Evolutionary conservation across 768 basidiomycete species (phyloP), one percentile per base, ranked within the genome.

Genomic region (Termitomyces sp.): DNA sequence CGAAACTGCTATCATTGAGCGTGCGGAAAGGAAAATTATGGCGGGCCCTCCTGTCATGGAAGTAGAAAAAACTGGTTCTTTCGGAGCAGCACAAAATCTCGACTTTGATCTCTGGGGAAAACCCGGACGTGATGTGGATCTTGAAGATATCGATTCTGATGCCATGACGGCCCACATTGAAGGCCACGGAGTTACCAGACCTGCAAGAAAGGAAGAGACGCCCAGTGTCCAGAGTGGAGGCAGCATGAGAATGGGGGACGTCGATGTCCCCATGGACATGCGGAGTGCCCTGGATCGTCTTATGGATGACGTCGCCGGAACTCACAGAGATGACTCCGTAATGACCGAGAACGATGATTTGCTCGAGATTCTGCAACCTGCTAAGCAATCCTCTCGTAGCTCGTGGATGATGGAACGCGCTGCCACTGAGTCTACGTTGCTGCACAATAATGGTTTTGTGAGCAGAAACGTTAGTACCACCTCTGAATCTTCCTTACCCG

Each of bases 211-310:
- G 18, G 52, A 55, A 50, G 47, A 60, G 50, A 58, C 60, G 9
- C 60, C 62, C 43, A 71, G 70, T 56, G 54, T 71, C 22, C 66
- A 67, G 33, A 70, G 65, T 52, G 63, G 65, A 45, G 59, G 57
- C 40, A 70, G 68, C 53, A 67, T 63, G 66, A 73, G 62, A 63
- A 76, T 72, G 64, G 79, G 77, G 7, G 76, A 79, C 46, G 76
- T 83, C 28, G 79, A 84, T 62, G 83, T 86, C 28, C 30, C 30
- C 30, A 30, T 30, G 30, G 79, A 88, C 48, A 87, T 88, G 81
- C 82, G 83, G 59, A 86, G 84, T 59, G 88, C 87, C 6, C 75
- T 90, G 32, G 87, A 90, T 65, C 73, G 85, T 45, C 74, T 90
- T 32, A 86, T 90, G 82, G 85, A 87, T 60, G 84, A 87, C 55